Percentiles rank a stretch among this genome's conserved stretches.
Evolutionary conservation across 169 alveolate species (phyloP).

Genomic region (Cryptosporidium canis): DNA sequence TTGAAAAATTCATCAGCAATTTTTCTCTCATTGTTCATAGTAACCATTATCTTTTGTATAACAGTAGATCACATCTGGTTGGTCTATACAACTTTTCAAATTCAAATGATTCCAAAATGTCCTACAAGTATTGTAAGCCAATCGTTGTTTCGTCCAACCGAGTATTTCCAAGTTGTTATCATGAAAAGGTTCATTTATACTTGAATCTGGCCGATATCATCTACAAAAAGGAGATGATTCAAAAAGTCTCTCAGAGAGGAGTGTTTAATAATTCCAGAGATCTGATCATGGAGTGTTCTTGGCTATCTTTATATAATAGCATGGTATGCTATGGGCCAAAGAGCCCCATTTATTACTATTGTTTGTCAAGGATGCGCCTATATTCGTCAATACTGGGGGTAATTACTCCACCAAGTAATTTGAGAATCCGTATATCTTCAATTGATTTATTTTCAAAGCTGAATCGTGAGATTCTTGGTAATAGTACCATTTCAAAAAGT

Average conservation of each 20-base stretch:
- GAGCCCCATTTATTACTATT: conserved; percentile 43
- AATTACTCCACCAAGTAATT: conserved; percentile 63
- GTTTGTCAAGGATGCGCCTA: conserved; percentile 43
- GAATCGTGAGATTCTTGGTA: conserved; percentile 59
- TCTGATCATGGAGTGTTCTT: conserved; percentile 50
- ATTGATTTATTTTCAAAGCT: conserved; percentile 41
- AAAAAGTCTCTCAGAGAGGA: conserved; percentile 70
- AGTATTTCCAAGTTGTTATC: conserved; percentile 84
- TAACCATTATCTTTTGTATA: conserved; percentile 84
- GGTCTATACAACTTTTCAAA: conserved; percentile 83
- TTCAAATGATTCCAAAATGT: conserved; percentile 77
- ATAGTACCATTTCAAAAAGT: conserved; percentile 46
- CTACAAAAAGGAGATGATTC: conserved; percentile 73
- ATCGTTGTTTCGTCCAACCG: conserved; percentile 85
- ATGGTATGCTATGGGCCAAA: conserved; percentile 67
- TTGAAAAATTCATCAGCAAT: conserved; percentile 76
- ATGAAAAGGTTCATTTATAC: conserved; percentile 85
- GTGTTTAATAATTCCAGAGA: conserved; percentile 42
- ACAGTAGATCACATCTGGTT: conserved; percentile 83
- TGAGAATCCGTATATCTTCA: conserved; percentile 57
- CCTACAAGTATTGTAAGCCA: conserved; percentile 78
- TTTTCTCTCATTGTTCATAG: conserved; percentile 85
- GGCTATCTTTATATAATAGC: conserved; percentile 60
- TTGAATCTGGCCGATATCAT: conserved; percentile 82
- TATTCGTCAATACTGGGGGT: conserved; percentile 50